Evolutionary conservation across 768 basidiomycete species (phyloP).

Genomic region (Rhodotorula diobovata): DNA sequence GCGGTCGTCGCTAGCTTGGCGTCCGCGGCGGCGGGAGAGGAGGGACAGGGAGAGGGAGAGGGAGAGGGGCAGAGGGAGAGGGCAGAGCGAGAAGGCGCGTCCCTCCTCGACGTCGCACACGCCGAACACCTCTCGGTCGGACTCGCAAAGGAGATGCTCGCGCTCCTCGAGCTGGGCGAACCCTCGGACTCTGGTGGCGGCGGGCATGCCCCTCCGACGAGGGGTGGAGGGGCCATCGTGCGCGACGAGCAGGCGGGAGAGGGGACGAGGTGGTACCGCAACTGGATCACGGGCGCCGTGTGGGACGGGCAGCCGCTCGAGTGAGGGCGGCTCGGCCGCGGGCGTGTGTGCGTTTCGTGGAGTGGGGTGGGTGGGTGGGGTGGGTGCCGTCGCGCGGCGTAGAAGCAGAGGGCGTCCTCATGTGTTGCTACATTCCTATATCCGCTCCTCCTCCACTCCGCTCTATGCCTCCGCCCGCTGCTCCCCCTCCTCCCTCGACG

Average conservation of each 20-base stretch:
- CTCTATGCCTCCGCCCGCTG: neutral
- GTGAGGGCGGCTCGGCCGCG: neutral
- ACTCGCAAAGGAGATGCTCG: slow-evolving; percentile 72
- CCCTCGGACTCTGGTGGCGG: slow-evolving; percentile 46
- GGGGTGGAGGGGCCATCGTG: slow-evolving; percentile 50
- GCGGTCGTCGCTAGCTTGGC: slow-evolving; percentile 19
- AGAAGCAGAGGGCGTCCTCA: no score
- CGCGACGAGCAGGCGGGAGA: slow-evolving; percentile 62
- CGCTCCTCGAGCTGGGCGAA: slow-evolving; percentile 61
- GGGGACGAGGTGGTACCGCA: slow-evolving; percentile 40
- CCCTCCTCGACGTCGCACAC: slow-evolving; percentile 49
- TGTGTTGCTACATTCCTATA: neutral
- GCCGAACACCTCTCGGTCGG: slow-evolving; percentile 69
- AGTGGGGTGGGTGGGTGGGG: no score
- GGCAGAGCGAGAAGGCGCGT: neutral
- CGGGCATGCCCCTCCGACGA: no score
- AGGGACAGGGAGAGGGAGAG: neutral
- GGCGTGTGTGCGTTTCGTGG: no score
- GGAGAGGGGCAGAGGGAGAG: neutral
- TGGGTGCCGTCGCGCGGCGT: no score
- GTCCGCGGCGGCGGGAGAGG: neutral
- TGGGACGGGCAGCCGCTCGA: slow-evolving; percentile 18
- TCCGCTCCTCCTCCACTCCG: neutral
- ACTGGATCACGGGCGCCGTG: slow-evolving; percentile 4
- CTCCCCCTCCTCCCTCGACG: neutral